These are phyloP conservation scores for Rhodotorula sp. DNA, from an alignment of 1,284 basidiomycete genomes.

Conservation along the genomic window DNA sequence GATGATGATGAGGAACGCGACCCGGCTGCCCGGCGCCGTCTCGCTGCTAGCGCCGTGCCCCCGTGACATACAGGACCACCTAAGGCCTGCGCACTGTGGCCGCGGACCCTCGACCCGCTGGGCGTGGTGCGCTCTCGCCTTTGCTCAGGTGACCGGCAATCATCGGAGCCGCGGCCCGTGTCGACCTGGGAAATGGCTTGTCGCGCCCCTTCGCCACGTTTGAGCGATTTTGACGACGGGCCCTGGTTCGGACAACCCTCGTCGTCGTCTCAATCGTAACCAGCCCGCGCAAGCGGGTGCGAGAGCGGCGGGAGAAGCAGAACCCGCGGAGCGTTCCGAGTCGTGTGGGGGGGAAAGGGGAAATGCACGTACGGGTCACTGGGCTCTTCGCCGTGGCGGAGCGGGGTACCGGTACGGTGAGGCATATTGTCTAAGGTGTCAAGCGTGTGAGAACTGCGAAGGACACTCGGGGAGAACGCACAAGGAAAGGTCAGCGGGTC, in stretches of 20 bases:
- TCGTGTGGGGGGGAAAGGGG: not conserved
- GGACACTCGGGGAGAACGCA: not conserved
- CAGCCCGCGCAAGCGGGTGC: not conserved
- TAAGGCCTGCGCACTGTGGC: no score
- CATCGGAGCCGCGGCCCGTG: not conserved
- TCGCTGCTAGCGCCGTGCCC: no score
- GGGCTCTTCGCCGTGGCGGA: conserved; percentile 32
- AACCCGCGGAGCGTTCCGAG: not conserved
- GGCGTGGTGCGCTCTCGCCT: no score
- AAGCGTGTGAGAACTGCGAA: no score
- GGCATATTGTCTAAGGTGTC: conserved; percentile 12
- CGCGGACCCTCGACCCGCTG: no score
- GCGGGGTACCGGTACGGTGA: conserved; percentile 25
- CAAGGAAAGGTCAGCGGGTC: not conserved
- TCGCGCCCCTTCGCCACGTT: not conserved
- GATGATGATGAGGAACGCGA: no score
- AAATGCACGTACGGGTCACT: conserved; percentile 20
- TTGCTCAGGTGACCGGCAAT: no score
- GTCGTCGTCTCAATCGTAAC: no score
- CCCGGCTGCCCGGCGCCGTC: no score
- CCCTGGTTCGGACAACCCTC: no score
- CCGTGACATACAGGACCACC: no score
- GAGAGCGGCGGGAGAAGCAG: not conserved
- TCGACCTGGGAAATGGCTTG: not conserved
- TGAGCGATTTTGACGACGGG: no score